Conservation (phyloP, 441 rosid species). For the Gossypium aridum region DNA sequence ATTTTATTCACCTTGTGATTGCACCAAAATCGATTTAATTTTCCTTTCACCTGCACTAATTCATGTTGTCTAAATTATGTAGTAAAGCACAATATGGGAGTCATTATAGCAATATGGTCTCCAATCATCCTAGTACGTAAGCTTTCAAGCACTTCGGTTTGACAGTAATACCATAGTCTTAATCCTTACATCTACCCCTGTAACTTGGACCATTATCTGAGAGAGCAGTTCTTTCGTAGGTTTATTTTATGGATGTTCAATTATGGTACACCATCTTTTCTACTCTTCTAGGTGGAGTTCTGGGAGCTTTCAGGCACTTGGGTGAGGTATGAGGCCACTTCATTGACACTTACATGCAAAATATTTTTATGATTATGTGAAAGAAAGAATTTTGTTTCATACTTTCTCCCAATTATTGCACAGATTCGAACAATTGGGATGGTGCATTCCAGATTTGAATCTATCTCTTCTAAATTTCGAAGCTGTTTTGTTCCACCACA, state of each 20-base stretch:
- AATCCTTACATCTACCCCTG: background rate
- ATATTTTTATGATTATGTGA: background rate
- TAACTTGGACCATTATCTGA: slow-evolving; percentile 15
- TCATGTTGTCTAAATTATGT: slow-evolving; percentile 26
- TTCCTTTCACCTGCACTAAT: slow-evolving; percentile 14
- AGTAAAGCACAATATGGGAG: slow-evolving; percentile 78
- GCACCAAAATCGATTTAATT: background rate
- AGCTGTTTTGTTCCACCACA: slow-evolving; percentile 48
- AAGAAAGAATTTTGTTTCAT: background rate
- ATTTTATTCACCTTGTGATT: background rate
- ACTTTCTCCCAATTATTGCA: slow-evolving; percentile 8
- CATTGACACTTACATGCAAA: background rate
- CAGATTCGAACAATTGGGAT: slow-evolving; percentile 95
- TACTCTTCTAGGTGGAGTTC: slow-evolving; percentile 86
- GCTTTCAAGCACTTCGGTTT: background rate
- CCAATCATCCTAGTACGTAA: slow-evolving; percentile 78
- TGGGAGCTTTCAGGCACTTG: slow-evolving; percentile 95
- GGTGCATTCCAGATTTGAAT: slow-evolving; percentile 82
- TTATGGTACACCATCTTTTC: slow-evolving; percentile 95
- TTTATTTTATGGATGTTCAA: slow-evolving; percentile 90
- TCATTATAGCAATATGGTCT: slow-evolving; percentile 90
- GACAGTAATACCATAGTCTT: background rate
- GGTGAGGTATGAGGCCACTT: slow-evolving; percentile 68
- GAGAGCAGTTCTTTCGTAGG: slow-evolving; percentile 34
- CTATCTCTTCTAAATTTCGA: slow-evolving; percentile 61